Percentiles rank a stretch among this genome's conserved stretches.
Conservation (phyloP, 495 filamentous ascomycete species). For the Annulohypoxylon nitens region DNA sequence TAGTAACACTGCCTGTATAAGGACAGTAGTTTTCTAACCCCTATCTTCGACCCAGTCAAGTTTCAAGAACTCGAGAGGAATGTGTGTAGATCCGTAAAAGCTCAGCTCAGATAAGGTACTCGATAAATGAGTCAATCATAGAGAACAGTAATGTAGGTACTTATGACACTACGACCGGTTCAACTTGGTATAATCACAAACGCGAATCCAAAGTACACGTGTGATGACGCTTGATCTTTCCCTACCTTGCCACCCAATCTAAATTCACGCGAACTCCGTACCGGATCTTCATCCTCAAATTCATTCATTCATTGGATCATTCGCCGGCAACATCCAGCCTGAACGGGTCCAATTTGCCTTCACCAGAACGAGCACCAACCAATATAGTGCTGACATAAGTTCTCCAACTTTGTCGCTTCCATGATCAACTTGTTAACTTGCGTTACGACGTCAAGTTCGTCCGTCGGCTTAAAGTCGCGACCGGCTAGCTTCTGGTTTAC, state of each 20-base stretch:
- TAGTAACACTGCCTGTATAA: not conserved
- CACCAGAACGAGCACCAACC: constrained; percentile 97
- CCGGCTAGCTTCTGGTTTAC: constrained; percentile 95
- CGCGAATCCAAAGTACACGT: constrained; percentile 6
- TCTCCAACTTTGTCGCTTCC: constrained; percentile 96
- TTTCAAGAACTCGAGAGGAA: not conserved
- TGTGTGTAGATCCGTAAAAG: not conserved
- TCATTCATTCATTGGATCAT: not conserved
- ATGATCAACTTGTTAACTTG: constrained; percentile 95
- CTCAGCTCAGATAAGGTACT: not conserved
- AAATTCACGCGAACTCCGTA: constrained; percentile 10
- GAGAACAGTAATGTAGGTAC: not conserved
- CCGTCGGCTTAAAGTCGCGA: constrained; percentile 73
- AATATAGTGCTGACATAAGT: constrained; percentile 98
- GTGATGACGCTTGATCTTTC: constrained; percentile 1
- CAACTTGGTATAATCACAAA: not conserved
- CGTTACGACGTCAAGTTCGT: constrained; percentile 85
- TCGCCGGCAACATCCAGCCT: not conserved
- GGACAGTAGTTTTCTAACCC: not conserved
- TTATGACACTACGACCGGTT: not conserved
- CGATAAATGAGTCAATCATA: not conserved
- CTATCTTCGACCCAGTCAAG: not conserved
- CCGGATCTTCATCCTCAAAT: not conserved
- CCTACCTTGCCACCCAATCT: constrained; percentile 6
- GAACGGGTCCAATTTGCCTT: not conserved